A percentile compares a stretch with the other conserved stretches of the same genome.
phyloP scores from a whole-genome alignment of 2,329 filamentous ascomycete species.

The Penicillium hordei region DNA sequence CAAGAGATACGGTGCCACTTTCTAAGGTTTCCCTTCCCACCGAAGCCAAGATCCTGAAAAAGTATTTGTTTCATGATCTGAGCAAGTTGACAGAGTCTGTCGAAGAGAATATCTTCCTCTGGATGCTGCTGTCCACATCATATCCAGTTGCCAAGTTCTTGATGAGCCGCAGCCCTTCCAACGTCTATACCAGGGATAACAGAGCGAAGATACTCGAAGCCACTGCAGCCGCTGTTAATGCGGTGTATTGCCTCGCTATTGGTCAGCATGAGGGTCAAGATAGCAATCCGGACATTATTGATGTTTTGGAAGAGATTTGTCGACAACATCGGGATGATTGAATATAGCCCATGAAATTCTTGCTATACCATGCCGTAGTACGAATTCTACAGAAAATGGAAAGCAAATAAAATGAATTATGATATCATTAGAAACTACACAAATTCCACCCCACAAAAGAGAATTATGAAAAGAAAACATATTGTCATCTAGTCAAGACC shows the following conservation, averaged over 20 bases:
- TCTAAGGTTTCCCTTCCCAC: neutral
- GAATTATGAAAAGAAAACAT: no score
- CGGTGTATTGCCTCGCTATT: neutral
- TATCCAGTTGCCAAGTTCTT: neutral
- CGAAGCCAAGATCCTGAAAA: neutral
- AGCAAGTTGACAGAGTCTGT: neutral
- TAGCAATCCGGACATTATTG: neutral
- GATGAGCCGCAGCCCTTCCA: neutral
- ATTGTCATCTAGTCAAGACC: constrained; percentile 14
- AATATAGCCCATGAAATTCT: neutral
- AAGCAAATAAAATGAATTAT: neutral
- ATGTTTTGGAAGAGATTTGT: neutral
- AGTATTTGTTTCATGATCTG: neutral
- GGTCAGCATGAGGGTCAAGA: neutral
- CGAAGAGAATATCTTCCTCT: neutral
- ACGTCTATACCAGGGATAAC: neutral
- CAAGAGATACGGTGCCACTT: neutral
- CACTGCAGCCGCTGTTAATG: neutral
- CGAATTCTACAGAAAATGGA: neutral
- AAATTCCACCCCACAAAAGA: neutral
- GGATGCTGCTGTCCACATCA: neutral
- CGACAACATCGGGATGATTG: neutral
- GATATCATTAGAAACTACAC: neutral
- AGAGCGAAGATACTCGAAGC: neutral
- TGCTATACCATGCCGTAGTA: neutral